Evolutionary conservation across 2,329 filamentous ascomycete genomes (phyloP), one percentile per base, ranked within the genome.

Genomic region (Exserohilum rostratum): DNA sequence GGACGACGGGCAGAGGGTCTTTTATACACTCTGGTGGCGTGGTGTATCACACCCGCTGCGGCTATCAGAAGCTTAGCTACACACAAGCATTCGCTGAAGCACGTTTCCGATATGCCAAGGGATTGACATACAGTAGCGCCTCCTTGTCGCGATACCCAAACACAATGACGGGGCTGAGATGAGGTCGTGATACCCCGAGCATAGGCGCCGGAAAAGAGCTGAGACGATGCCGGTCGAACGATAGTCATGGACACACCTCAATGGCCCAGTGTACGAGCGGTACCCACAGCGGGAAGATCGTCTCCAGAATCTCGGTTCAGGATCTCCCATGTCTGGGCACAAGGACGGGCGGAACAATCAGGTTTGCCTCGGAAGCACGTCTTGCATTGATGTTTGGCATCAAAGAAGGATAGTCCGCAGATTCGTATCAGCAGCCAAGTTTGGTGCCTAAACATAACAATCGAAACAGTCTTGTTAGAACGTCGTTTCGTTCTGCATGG

Each of bases 381-480:
- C 17, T 34, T 38, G 64, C 69, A 72, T 72, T 66, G 60, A 63
- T 55, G 69, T 72, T 70, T 72, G 57, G 60, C 47, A 71, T 68
- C 48, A 68, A 63, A 61, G 40, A 57, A 61, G 46, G 55, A 22
- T 50, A 50, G 34, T 42, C 45, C 42, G 50, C 56, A 55, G 39
- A 47, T 50, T 33, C 62, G 69, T 71, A 64, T 73, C 68, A 70
- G 57, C 46, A 58, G 50, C 58, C 55, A 62, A 57, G 57, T 50
- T 47, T 57, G 42, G 47, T 45, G 60, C 59, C 62, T 25, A 67
- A 42, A 62, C 58, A 61, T 62, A 63, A 51, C 60, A 59, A 68
- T 66, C 58, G 58, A 67, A 72, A 71, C 66, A 57, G 34, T 27
- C 33, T 31, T 50, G 40, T 25, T 13, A 7, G 31, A 34, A 38